Conservation (phyloP, 768 basidiomycete genomes). For the Omphalotus guepiniiformis region DNA sequence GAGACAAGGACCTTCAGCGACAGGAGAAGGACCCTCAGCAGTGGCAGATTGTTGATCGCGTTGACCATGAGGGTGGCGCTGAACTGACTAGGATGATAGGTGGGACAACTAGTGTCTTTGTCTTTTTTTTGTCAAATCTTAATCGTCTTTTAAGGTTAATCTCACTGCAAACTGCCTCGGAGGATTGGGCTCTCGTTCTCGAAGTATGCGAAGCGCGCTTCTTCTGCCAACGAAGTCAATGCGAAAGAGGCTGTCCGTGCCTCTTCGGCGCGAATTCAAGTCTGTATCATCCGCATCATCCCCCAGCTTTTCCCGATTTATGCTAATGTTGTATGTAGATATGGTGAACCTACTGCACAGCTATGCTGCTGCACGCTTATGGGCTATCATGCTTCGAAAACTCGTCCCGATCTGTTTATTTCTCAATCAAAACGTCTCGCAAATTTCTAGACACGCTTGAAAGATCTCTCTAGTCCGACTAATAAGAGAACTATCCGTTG, state of each 20-base stretch:
- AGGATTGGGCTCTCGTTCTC: slow-evolving; percentile 78
- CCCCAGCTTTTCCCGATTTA: neutral
- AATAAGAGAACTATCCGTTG: slow-evolving; percentile 66
- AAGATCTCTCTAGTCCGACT: slow-evolving; percentile 47
- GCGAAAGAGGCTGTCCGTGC: slow-evolving; percentile 86
- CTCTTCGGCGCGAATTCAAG: slow-evolving; percentile 83
- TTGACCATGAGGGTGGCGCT: slow-evolving; percentile 16
- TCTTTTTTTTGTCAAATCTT: slow-evolving; percentile 1
- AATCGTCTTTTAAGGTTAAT: slow-evolving; percentile 45
- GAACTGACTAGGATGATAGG: slow-evolving; percentile 73
- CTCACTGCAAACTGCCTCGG: slow-evolving; percentile 76
- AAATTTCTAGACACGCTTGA: slow-evolving; percentile 82
- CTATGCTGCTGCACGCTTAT: slow-evolving; percentile 75
- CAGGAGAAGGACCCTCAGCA: slow-evolving; percentile 19
- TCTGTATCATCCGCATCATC: slow-evolving; percentile 25
- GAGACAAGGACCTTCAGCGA: slow-evolving; percentile 16
- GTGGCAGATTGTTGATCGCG: slow-evolving; percentile 18
- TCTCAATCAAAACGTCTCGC: slow-evolving; percentile 60
- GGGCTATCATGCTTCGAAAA: slow-evolving; percentile 91
- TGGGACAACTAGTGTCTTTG: slow-evolving; percentile 22
- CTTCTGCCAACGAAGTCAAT: slow-evolving; percentile 59
- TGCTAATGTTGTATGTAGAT: slow-evolving; percentile 32
- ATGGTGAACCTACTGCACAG: slow-evolving; percentile 72
- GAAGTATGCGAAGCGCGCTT: slow-evolving; percentile 86
- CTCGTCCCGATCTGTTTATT: slow-evolving; percentile 66